Evolutionary conservation across 371 early-diverging fungal species (phyloP).

Genomic region (Nematocida displodere): DNA sequence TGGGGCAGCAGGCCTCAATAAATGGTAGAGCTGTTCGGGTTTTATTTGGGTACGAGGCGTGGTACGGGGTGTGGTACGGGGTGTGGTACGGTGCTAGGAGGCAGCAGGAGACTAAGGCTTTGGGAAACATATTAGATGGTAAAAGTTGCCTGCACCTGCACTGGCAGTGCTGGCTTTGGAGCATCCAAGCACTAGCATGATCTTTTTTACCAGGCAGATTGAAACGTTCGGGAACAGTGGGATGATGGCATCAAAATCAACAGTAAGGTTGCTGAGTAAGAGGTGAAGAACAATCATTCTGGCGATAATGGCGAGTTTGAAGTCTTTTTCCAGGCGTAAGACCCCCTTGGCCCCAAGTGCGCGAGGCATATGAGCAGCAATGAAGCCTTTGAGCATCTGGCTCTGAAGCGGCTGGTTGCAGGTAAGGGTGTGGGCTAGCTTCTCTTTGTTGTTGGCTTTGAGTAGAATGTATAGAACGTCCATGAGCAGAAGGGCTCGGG

Average conservation of each 20-base stretch:
- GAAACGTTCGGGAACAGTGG: neutral
- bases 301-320: neutral
- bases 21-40: neutral
- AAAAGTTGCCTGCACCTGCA: neutral
- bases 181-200: constrained; percentile 1
- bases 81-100: neutral
- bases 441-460: too few species aligned
- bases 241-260: neutral
- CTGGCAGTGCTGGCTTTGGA: neutral
- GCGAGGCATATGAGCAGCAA: too few species aligned
- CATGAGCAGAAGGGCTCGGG: too few species aligned
- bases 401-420: too few species aligned
- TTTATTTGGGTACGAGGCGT: neutral
- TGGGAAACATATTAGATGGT: neutral
- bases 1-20: too few species aligned
- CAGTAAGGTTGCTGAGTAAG: neutral
- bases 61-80: neutral
- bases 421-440: too few species aligned
- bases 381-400: too few species aligned
- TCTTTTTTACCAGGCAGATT: neutral
- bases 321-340: too few species aligned
- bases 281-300: constrained; percentile 2
- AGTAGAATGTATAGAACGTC: too few species aligned
- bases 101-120: neutral
- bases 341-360: too few species aligned